These are phyloP conservation scores for Phytopythium boreale DNA, from an alignment of 352 stramenopile genomes.

Conservation along the genomic window DNA sequence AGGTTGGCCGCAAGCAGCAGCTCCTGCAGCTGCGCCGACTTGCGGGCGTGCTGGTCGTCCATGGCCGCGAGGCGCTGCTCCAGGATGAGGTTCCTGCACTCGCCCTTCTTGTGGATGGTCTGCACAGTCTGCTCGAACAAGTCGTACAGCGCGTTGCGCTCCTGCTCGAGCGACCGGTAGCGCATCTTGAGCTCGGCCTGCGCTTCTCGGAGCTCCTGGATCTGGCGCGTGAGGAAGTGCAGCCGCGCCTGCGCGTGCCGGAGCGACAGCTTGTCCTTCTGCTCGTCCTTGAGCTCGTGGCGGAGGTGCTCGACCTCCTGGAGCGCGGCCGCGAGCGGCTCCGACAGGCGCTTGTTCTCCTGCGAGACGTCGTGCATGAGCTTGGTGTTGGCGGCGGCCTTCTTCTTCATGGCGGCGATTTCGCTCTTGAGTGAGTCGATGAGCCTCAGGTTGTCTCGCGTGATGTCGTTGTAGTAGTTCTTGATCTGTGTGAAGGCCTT, in stretches of 20 bases:
- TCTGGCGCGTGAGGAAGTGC: slow-evolving; percentile 68
- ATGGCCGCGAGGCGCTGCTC: slow-evolving; percentile 81
- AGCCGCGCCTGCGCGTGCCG: slow-evolving; percentile 87
- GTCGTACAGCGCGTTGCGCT: slow-evolving; percentile 89
- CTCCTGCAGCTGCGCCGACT: slow-evolving; percentile 67
- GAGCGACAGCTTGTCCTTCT: slow-evolving; percentile 91
- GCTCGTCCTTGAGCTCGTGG: slow-evolving; percentile 87
- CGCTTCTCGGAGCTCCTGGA: slow-evolving; percentile 54
- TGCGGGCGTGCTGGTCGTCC: slow-evolving; percentile 72
- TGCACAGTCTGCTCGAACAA: slow-evolving; percentile 88
- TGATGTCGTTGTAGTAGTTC: slow-evolving; percentile 96
- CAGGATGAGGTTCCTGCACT: slow-evolving; percentile 89
- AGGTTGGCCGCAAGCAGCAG: slow-evolving; percentile 71
- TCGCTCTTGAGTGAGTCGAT: slow-evolving; percentile 93
- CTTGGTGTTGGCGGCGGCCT: slow-evolving; percentile 87
- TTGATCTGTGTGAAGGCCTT: slow-evolving; percentile 94
- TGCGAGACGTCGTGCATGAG: slow-evolving; percentile 92
- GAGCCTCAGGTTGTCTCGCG: slow-evolving; percentile 90
- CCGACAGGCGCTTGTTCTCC: slow-evolving; percentile 91
- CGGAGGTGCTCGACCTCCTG: slow-evolving; percentile 89
- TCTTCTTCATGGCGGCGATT: slow-evolving; percentile 92
- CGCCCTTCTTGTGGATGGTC: slow-evolving; percentile 87
- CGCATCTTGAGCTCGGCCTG: slow-evolving; percentile 67
- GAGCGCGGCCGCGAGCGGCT: slow-evolving; percentile 82
- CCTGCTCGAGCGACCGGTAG: slow-evolving; percentile 76